Percentiles rank a stretch among this genome's conserved stretches.
Evolutionary conservation across 1,284 basidiomycete genomes (phyloP).

Genomic region (Papiliotrema terrestris): DNA sequence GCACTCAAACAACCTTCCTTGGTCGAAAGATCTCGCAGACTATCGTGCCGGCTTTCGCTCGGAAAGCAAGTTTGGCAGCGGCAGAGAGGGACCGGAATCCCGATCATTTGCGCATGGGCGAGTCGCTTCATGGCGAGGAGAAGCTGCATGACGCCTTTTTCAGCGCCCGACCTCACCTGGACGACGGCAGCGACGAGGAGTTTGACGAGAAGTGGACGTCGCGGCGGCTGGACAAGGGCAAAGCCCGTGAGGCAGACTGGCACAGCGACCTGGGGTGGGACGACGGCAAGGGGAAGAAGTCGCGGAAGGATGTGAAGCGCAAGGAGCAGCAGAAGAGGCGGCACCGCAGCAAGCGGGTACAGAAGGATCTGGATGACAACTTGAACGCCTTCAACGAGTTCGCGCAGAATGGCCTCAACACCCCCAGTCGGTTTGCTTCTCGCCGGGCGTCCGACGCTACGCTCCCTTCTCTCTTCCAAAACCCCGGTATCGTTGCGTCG

Average conservation of each 20-base stretch:
- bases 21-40: conserved; percentile 19
- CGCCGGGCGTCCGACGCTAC: not conserved
- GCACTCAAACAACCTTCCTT: conserved; percentile 19
- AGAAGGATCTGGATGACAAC: conserved; percentile 25
- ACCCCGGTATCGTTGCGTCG: not conserved
- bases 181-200: conserved; percentile 21
- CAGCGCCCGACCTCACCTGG: conserved; percentile 16
- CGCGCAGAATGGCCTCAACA: conserved; percentile 25
- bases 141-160: conserved; percentile 27
- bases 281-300: not conserved
- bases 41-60: conserved; percentile 23
- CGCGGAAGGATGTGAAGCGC: conserved; percentile 5
- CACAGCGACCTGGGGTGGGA: conserved; percentile 21
- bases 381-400: conserved; percentile 33
- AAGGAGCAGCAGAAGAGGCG: conserved; percentile 9
- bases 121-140: conserved; percentile 11
- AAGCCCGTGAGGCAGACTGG: conserved; percentile 10
- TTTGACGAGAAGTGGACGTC: conserved; percentile 10
- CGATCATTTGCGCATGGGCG: conserved; percentile 22
- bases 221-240: conserved; percentile 13
- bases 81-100: conserved; percentile 21
- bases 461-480: not conserved
- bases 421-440: conserved; percentile 4
- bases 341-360: conserved; percentile 20
- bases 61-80: conserved; percentile 20